phyloP scores from a whole-genome alignment of 2,329 filamentous ascomycete genomes.

The Didymella arachidicola region DNA sequence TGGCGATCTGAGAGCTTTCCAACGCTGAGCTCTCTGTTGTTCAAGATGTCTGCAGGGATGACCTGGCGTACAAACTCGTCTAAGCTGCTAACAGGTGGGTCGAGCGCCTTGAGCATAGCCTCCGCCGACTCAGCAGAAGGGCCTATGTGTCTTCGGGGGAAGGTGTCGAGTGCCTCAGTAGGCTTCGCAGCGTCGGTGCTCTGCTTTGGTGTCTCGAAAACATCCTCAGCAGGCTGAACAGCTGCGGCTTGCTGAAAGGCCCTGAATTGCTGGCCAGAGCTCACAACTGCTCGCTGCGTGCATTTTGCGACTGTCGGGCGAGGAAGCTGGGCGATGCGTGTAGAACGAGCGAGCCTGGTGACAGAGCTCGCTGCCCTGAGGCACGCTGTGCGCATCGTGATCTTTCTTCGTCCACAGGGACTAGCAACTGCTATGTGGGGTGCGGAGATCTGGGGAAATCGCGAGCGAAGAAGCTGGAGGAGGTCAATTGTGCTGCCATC shows the following conservation, averaged over 20 bases:
- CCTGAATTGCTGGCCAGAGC: conserved; percentile 28
- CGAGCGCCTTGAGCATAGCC: conserved; percentile 81
- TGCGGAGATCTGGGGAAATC: conserved; percentile 12
- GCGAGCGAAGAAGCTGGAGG: conserved; percentile 10
- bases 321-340: conserved; percentile 31
- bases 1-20: conserved; percentile 47
- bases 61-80: conserved; percentile 88
- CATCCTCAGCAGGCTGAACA: conserved; percentile 37
- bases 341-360: conserved; percentile 35
- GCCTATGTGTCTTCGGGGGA: conserved; percentile 86
- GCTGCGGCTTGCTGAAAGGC: conserved; percentile 36
- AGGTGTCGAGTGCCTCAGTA: conserved; percentile 66
- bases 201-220: conserved; percentile 39
- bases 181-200: conserved; percentile 30
- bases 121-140: conserved; percentile 73
- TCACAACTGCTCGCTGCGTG: conserved; percentile 28
- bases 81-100: conserved; percentile 74
- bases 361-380: conserved; percentile 44
- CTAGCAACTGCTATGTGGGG: conserved; percentile 13
- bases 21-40: conserved; percentile 68
- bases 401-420: conserved; percentile 11
- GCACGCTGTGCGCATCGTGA: conserved; percentile 43
- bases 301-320: conserved; percentile 31
- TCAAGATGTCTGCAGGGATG: conserved; percentile 79
- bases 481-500: conserved; percentile 8